Evolutionary conservation across 2,329 filamentous ascomycete species (phyloP), one percentile per base, ranked within the genome.

Genomic region (Talaromyces sp.): DNA sequence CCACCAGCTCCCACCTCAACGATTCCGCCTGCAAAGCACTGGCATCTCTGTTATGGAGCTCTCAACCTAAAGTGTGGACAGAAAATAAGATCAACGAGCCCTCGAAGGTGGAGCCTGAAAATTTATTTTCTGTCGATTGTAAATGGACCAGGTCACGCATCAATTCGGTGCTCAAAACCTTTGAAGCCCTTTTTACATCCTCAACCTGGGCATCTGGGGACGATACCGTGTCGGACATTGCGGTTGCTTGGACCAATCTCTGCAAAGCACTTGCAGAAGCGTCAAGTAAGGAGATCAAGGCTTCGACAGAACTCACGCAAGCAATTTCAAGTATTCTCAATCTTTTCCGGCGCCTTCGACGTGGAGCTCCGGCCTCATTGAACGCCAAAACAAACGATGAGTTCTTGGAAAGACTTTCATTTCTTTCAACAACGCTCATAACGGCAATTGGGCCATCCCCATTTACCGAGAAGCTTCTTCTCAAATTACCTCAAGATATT

Each of bases 111-210:
- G 83, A 80, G 56, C 81, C 87, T 0, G 85, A 87, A n/a, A 91
- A 97, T 62, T 79, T 99, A n/a, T 90, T 92, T 6, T 79, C 87
- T 7, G 78, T 97, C 7, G 92, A 97, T 68, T 81, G 89, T 4
- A 91, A 89, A 78, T 99, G 94, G 94, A 81, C 95, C 12, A 85
- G 93, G 57, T 88, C 85, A 61, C 91, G 90, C 63, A 79, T 88
- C 4, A 70, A 78, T 1, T 81, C 80, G 50, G 81, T 97, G 4
- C 83, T 96, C n/a, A 76, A 74, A 12, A 78, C 85, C 5, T 76
- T 88, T 19, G 82, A 85, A 66, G 75, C 75, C 2, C 73, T 86
- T 8, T 71, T 88, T 29, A 77, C 78, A 55, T 74, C 74, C 10
- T 79, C 79, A 1, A 73, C 81, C 17, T 85, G 81, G 78, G 74